These are phyloP conservation scores for Fragaria vesca DNA, from an alignment of 306 rosid genomes.

Conservation along the genomic window DNA sequence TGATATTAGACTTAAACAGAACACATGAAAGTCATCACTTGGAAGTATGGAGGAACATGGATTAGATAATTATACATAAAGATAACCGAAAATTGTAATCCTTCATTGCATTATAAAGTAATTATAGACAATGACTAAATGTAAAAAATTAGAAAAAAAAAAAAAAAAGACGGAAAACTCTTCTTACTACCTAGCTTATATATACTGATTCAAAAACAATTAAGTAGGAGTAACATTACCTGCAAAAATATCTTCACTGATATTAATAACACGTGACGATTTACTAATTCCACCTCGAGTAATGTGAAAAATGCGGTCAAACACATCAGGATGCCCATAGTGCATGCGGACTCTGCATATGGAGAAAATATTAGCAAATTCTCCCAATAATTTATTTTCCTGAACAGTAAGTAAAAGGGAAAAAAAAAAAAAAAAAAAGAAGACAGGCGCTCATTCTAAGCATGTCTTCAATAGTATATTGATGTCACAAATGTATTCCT, in stretches of 20 bases:
- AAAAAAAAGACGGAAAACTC: not conserved
- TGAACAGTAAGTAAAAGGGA: not conserved
- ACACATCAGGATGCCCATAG: slow-evolving; percentile 98
- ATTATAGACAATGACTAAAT: not conserved
- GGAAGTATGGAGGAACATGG: not conserved
- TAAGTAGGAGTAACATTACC: slow-evolving; percentile 38
- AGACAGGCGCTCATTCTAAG: not conserved
- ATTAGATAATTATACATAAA: not conserved
- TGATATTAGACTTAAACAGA: not conserved
- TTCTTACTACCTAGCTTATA: not conserved
- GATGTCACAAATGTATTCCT: not conserved
- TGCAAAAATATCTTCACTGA: slow-evolving; percentile 93
- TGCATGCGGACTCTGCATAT: slow-evolving; percentile 94
- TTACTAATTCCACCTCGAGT: slow-evolving; percentile 98
- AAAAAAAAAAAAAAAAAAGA: not conserved
- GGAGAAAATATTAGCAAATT: not conserved
- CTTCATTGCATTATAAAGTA: not conserved
- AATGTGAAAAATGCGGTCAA: slow-evolving; percentile 89
- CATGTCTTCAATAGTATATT: not conserved
- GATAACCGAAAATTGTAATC: not conserved
- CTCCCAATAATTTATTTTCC: not conserved
- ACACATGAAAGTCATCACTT: slow-evolving; percentile 5
- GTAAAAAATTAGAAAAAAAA: not conserved
- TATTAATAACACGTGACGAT: slow-evolving; percentile 92
- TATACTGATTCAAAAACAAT: not conserved